A percentile compares a stretch with the other conserved stretches of the same genome.
Conservation (phyloP, 768 basidiomycete species). For the Russula sp. region DNA sequence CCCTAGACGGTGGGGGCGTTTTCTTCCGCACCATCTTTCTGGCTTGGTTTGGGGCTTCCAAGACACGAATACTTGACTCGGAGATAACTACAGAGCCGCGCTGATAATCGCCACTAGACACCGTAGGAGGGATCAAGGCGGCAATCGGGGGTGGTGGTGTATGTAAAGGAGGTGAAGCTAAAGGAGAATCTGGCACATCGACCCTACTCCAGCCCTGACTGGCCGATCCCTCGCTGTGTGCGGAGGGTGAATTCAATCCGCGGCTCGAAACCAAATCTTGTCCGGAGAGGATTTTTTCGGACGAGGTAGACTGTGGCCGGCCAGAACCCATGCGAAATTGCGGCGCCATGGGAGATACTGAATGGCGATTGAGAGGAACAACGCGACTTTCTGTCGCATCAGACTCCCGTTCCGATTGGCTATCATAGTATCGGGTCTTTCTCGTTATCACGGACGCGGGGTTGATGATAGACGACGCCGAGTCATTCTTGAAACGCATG, state of each 20-base stretch:
- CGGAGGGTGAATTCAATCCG: constrained; percentile 12
- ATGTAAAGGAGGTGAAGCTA: constrained; percentile 35
- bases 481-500: constrained; percentile 39
- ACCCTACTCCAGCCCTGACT: constrained; percentile 32
- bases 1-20: constrained; percentile 31
- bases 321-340: constrained; percentile 22
- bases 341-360: constrained; percentile 64
- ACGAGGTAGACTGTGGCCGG: constrained; percentile 35
- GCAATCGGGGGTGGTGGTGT: constrained; percentile 34
- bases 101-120: constrained; percentile 29
- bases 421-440: constrained; percentile 32
- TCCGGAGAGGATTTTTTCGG: constrained; percentile 7
- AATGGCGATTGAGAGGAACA: constrained; percentile 59
- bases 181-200: constrained; percentile 37
- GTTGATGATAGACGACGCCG: constrained; percentile 53
- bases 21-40: constrained; percentile 37
- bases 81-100: constrained; percentile 32
- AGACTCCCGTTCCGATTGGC: constrained; percentile 50
- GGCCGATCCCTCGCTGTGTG: constrained; percentile 24
- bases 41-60: constrained; percentile 29
- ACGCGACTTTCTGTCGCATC: constrained; percentile 48
- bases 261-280: constrained; percentile 1
- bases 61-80: constrained; percentile 27
- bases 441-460: constrained; percentile 49
- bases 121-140: constrained; percentile 27